Evolutionary conservation across 352 stramenopile genomes (phyloP), one percentile per base, ranked within the genome.

Genomic region (Globisporangium ultimum): DNA sequence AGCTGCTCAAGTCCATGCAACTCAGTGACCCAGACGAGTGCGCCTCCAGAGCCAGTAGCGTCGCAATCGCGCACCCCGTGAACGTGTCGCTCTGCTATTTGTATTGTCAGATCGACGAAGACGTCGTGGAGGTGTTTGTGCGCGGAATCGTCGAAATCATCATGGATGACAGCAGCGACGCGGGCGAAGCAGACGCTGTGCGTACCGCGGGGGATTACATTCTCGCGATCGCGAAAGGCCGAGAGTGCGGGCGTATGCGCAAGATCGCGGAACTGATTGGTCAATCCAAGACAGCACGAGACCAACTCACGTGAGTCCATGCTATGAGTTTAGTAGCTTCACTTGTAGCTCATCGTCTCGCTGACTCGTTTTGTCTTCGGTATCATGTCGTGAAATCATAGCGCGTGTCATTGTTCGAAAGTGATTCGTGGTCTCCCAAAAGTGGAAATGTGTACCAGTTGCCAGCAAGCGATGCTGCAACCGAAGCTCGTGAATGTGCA

Each of bases 71-170:
- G 52, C 72, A 61, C 0, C 68, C 66, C 41, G 62, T 83, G 52
- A 74, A 78, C 48, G 69, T 87, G 53, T 89, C 79, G 20, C 63
- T 84, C 17, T 89, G 79, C 51, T 89, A 87, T 60, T 28, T 89
- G 52, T 89, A 87, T 62, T 73, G 69, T 28, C 75, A 87, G 49
- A 41, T 68, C 43, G 57, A 63, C 5, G 60, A 53, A 6, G 71
- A 81, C 20, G 40, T 70, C 4, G 73, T 86, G 24, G 74, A 87
- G 53, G 68, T 84, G 21, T 89, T 86, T 62, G 64, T 74, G 24
- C 76, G 79, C 22, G 79, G 76, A 3, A 86, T 89, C 21, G 68
- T 87, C 3, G 79, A 87, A 59, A 53, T 86, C 4, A 72, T 68
- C 3, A 63, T 38, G 28, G 38, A 48, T 22, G 14, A 15, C 32